These are phyloP conservation scores for Trametes maxima DNA, from an alignment of 768 basidiomycete species.

Conservation along the genomic window DNA sequence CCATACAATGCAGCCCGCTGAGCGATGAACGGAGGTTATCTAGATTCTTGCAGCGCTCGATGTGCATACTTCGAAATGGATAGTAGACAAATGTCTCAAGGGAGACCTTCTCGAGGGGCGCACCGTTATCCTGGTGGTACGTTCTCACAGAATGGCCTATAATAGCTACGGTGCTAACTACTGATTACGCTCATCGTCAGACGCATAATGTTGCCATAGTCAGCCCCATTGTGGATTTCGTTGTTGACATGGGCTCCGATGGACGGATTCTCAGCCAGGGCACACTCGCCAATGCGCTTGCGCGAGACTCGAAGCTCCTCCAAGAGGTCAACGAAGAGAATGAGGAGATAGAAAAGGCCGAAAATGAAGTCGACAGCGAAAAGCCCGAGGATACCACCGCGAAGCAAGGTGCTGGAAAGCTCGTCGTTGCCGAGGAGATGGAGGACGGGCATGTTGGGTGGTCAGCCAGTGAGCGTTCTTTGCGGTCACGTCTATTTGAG, in stretches of 20 bases:
- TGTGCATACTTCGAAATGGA: conserved; percentile 50
- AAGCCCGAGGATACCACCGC: conserved; percentile 15
- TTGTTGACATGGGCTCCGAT: conserved; percentile 53
- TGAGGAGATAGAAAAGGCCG: conserved; percentile 24
- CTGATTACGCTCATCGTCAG: conserved; percentile 26
- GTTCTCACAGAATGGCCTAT: conserved; percentile 7
- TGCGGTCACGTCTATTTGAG: not conserved
- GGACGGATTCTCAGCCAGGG: conserved; percentile 54
- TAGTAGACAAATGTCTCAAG: conserved; percentile 44
- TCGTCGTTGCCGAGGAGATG: conserved; percentile 67
- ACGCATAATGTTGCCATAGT: conserved; percentile 55
- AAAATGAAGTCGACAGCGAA: conserved; percentile 30
- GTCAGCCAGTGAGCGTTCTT: conserved; percentile 35
- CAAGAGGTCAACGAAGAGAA: conserved; percentile 27
- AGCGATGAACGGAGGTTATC: too few relatives aligned
- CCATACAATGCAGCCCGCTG: not conserved
- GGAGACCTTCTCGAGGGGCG: conserved; percentile 47
- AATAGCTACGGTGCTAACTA: conserved; percentile 23
- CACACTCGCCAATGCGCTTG: conserved; percentile 47
- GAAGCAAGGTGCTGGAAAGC: conserved; percentile 48
- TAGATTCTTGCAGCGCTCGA: conserved; percentile 50
- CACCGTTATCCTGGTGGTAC: conserved; percentile 49
- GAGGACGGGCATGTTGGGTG: conserved; percentile 60
- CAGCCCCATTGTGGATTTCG: conserved; percentile 51
- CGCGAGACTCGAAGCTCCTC: conserved; percentile 37